phyloP scores from a whole-genome alignment of 108 stramenopile genomes.

The Discostella pseudostelligera region DNA sequence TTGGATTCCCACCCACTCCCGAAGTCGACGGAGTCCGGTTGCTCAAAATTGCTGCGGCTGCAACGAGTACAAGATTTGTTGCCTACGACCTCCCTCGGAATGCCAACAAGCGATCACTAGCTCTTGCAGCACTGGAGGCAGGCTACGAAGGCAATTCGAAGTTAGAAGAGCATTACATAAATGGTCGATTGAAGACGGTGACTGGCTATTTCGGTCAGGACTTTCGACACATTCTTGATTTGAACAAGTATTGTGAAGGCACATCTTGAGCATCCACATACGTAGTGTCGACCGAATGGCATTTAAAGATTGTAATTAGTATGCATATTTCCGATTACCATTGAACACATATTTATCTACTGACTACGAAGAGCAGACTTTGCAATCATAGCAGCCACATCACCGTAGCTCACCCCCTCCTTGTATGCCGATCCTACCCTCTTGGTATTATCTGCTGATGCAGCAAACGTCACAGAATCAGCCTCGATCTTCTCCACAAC shows the following conservation, averaged over 20 bases:
- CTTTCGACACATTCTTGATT: constrained; percentile 45
- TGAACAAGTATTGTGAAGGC: constrained; percentile 9
- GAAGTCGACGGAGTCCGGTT: constrained; percentile 64
- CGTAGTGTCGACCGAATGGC: no score
- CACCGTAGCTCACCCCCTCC: constrained; percentile 46
- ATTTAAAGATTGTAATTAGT: no score
- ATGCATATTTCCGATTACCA: no score
- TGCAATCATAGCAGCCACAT: constrained; percentile 43
- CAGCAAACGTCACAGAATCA: constrained; percentile 58
- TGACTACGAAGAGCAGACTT: constrained; percentile 37
- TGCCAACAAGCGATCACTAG: constrained; percentile 69
- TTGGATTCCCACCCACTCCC: constrained; percentile 43
- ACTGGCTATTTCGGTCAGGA: constrained; percentile 82
- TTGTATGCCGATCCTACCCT: constrained; percentile 48
- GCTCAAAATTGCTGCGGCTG: constrained; percentile 71
- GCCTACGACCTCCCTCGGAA: constrained; percentile 81
- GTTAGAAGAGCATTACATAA: constrained; percentile 85
- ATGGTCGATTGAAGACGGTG: constrained; percentile 85
- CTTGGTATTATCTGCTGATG: constrained; percentile 73
- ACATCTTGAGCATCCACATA: not conserved
- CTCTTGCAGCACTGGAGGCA: constrained; percentile 69
- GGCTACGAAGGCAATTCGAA: constrained; percentile 81
- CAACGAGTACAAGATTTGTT: constrained; percentile 64
- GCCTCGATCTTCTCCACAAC: constrained; percentile 51
- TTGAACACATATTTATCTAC: constrained; percentile 14